These are phyloP conservation scores for Penicillium palitans DNA, from an alignment of 2,329 filamentous ascomycete species.

Conservation along the genomic window DNA sequence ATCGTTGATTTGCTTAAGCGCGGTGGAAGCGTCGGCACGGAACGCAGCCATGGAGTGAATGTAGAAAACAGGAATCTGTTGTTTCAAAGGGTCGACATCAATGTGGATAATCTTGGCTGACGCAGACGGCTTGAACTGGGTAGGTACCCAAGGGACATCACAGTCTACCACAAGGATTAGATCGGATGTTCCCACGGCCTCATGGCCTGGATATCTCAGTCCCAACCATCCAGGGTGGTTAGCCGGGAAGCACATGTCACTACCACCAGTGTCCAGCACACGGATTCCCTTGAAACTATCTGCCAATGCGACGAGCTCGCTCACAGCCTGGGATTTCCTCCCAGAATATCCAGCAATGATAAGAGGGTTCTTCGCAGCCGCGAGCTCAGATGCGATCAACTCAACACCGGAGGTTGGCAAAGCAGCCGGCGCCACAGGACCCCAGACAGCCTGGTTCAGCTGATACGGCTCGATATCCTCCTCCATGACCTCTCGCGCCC, in stretches of 20 bases:
- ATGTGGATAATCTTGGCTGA: constrained; percentile 63
- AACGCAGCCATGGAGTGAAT: constrained; percentile 66
- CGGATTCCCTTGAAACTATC: constrained; percentile 51
- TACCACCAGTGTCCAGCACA: constrained; percentile 55
- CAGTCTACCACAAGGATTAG: constrained; percentile 83
- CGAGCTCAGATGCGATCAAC: constrained; percentile 46
- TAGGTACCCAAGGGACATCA: constrained; percentile 93
- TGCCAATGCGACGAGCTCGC: constrained; percentile 49
- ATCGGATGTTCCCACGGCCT: constrained; percentile 73
- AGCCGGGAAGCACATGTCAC: constrained; percentile 54
- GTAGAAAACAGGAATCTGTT: constrained; percentile 73
- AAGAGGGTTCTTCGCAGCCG: constrained; percentile 50
- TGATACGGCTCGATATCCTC: constrained; percentile 74
- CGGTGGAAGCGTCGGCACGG: constrained; percentile 63
- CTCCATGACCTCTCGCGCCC: constrained; percentile 80
- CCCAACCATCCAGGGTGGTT: constrained; percentile 62
- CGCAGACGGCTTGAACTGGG: constrained; percentile 61
- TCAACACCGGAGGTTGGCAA: constrained; percentile 52
- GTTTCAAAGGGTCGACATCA: constrained; percentile 68
- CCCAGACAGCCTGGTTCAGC: constrained; percentile 70
- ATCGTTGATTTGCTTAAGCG: constrained; percentile 68
- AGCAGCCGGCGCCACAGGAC: constrained; percentile 66
- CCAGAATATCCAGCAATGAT: constrained; percentile 55
- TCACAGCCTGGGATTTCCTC: constrained; percentile 45
- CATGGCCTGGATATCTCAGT: constrained; percentile 71